Percentiles rank a stretch among this genome's conserved stretches.
Evolutionary conservation across 2,329 filamentous ascomycete genomes (phyloP).

Genomic region (Aspergillus sp.): DNA sequence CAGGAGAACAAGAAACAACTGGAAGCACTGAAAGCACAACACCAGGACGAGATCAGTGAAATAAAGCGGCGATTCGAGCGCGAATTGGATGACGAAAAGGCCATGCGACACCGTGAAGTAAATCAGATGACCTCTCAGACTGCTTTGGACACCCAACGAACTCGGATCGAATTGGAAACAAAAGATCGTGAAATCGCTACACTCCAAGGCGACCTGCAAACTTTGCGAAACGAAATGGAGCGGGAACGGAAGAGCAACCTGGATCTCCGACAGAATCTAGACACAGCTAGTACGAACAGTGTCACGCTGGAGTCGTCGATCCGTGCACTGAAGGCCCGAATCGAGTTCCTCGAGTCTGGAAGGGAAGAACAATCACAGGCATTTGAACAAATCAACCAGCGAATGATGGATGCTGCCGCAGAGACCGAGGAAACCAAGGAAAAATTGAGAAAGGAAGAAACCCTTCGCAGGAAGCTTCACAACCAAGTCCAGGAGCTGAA

Average conservation of each 20-base stretch:
- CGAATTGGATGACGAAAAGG: constrained; percentile 62
- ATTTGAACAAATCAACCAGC: constrained; percentile 74
- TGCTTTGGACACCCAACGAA: constrained; percentile 34
- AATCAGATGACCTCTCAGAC: constrained; percentile 28
- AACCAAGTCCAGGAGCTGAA: constrained; percentile 98
- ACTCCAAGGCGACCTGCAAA: constrained; percentile 36
- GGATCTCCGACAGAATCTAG: constrained; percentile 55
- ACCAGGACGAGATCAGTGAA: constrained; percentile 64
- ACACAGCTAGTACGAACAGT: constrained; percentile 57
- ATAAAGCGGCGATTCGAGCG: constrained; percentile 59
- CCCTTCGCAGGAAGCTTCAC: constrained; percentile 82
- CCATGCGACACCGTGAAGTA: constrained; percentile 35
- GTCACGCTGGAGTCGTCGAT: constrained; percentile 69
- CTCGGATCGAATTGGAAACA: constrained; percentile 43
- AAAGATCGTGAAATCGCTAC: constrained; percentile 52
- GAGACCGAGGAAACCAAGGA: constrained; percentile 66
- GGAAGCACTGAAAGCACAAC: constrained; percentile 54
- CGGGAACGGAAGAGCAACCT: constrained; percentile 60
- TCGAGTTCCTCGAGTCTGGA: constrained; percentile 85
- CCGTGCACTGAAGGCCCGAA: constrained; percentile 71
- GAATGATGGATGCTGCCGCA: constrained; percentile 71
- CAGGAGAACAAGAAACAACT: constrained; percentile 48
- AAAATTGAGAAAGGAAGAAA: constrained; percentile 88
- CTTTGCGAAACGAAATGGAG: constrained; percentile 45
- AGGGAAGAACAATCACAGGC: constrained; percentile 83